phyloP scores from a whole-genome alignment of 495 filamentous ascomycete genomes.

The Trichoderma gamsii region DNA sequence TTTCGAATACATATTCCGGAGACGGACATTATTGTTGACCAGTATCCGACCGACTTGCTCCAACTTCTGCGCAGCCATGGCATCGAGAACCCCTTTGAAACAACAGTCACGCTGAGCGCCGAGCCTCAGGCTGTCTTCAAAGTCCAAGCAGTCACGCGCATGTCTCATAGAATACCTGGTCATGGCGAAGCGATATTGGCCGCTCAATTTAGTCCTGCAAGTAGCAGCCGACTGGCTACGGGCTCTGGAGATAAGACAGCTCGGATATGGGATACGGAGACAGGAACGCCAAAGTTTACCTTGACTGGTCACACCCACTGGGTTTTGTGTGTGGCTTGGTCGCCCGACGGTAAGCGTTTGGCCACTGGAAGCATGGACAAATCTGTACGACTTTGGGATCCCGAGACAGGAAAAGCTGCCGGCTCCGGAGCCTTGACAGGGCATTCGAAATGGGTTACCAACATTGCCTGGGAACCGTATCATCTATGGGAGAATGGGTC shows the following conservation, averaged over 20 bases:
- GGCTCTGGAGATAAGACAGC: conserved; percentile 91
- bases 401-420: conserved; percentile 69
- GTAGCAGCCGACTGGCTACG: conserved; percentile 74
- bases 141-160: conserved; percentile 85
- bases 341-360: conserved; percentile 71
- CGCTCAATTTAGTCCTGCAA: conserved; percentile 78
- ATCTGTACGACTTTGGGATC: conserved; percentile 83
- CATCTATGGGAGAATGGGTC: conserved; percentile 69
- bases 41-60: conserved; percentile 57
- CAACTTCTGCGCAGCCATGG: conserved; percentile 44
- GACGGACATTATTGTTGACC: conserved; percentile 59
- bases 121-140: conserved; percentile 92
- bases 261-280: conserved; percentile 92
- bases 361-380: conserved; percentile 95
- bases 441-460: conserved; percentile 86
- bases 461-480: conserved; percentile 89
- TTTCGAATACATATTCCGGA: conserved; percentile 65
- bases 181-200: conserved; percentile 90
- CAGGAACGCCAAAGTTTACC: conserved; percentile 81
- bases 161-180: conserved; percentile 79
- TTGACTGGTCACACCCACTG: conserved; percentile 90
- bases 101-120: conserved; percentile 64
- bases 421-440: conserved; percentile 73
- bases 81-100: conserved; percentile 44
- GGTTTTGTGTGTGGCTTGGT: conserved; percentile 85